Percentiles rank a stretch among this genome's conserved stretches.
Evolutionary conservation across 2,329 filamentous ascomycete species (phyloP).

Genomic region (Pestalotiopsis sp.): DNA sequence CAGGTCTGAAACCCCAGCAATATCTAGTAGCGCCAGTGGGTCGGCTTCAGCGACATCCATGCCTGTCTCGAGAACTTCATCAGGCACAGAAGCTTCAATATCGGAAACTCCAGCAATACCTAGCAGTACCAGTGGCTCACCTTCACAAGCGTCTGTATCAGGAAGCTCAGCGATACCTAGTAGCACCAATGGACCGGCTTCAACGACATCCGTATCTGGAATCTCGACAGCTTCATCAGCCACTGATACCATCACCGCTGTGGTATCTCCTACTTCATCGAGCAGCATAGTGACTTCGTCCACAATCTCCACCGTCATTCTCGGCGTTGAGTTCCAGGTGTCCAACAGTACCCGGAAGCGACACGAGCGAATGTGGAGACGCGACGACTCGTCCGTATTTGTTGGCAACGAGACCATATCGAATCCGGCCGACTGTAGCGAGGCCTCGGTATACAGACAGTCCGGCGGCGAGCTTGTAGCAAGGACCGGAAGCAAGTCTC

Average conservation of each 20-base stretch:
- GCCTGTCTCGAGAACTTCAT: no score
- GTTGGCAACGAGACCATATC: slow-evolving; percentile 9
- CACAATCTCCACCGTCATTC: slow-evolving; percentile 7
- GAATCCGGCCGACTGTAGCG: slow-evolving; percentile 6
- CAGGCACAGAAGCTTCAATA: background rate
- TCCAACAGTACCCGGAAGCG: background rate
- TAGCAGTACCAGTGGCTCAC: background rate
- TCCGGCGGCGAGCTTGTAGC: background rate
- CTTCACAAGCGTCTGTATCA: background rate
- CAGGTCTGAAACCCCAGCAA: no score
- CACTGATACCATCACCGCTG: background rate
- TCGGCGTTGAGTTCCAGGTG: slow-evolving; percentile 2
- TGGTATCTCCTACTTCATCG: slow-evolving; percentile 2
- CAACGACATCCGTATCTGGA: background rate
- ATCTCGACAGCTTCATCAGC: background rate
- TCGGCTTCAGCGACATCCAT: no score
- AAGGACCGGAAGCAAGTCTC: background rate
- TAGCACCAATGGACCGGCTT: background rate
- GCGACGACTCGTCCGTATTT: slow-evolving; percentile 9
- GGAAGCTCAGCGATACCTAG: background rate
- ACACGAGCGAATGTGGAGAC: background rate
- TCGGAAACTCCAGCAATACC: background rate
- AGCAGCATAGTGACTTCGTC: background rate
- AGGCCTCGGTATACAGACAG: slow-evolving; percentile 4
- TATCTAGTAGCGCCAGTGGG: no score